Evolutionary conservation across 2,329 filamentous ascomycete genomes (phyloP).

Genomic region (Setomelanomma holmii): DNA sequence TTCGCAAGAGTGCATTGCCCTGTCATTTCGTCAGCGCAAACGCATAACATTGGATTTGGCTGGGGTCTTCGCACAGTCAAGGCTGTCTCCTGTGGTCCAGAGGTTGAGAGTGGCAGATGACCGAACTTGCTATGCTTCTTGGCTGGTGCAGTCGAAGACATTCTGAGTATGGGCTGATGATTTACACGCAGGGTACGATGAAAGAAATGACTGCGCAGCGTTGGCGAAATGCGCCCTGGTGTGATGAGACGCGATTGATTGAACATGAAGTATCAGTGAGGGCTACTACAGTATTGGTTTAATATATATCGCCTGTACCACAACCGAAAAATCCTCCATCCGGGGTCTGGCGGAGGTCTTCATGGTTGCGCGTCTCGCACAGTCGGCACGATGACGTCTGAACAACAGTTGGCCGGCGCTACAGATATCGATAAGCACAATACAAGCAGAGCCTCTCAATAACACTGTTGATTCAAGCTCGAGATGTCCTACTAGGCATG

Average conservation of each 20-base stretch:
- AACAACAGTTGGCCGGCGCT: too few relatives aligned
- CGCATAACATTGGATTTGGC: too few relatives aligned
- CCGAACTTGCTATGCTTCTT: slow-evolving; percentile 44
- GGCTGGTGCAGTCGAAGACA: slow-evolving; percentile 11
- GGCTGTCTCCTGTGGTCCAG: slow-evolving; percentile 49
- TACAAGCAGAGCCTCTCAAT: neutral
- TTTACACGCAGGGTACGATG: neutral
- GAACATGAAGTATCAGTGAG: too few relatives aligned
- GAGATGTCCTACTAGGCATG: too few relatives aligned
- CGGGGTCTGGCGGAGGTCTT: neutral
- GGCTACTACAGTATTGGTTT: too few relatives aligned
- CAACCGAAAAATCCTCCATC: too few relatives aligned
- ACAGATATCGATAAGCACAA: neutral
- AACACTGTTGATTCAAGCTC: neutral
- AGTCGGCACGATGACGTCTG: neutral
- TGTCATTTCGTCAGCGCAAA: slow-evolving; percentile 21
- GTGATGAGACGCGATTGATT: too few relatives aligned
- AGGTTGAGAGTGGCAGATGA: slow-evolving; percentile 51
- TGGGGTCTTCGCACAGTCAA: slow-evolving; percentile 46
- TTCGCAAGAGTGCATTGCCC: slow-evolving; percentile 64
- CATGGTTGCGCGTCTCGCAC: neutral
- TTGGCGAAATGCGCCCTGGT: too few relatives aligned
- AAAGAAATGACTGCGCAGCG: too few relatives aligned
- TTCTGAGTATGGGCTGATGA: neutral
- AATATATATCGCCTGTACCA: too few relatives aligned